Evolutionary conservation across 805 yeast genomes (phyloP), one percentile per base, ranked within the genome.

Genomic region (Candida xyloterini): DNA sequence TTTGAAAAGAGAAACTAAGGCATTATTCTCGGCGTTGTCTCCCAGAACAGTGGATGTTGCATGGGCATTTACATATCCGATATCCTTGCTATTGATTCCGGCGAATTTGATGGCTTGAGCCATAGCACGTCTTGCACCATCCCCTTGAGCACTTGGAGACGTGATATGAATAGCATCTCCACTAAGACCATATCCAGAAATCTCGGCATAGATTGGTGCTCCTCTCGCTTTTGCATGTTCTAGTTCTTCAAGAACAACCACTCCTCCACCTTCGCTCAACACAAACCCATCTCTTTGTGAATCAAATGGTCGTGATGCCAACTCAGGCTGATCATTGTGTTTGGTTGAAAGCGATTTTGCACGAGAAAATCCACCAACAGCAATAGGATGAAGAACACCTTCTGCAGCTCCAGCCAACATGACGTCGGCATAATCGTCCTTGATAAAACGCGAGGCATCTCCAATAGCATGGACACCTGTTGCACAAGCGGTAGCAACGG

Each of bases 371-470:
- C 97, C 98, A 0, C 93, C 84, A 4, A 93, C 65, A 0, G 96
- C 81, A 26, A 90, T 55, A 1, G 97, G 98, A 56, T 88, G 95
- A 7, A 89, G 68, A 10, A 88, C 75, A 3, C 91, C 80, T 54
- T 93, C 99, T 3, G 95, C 68, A 1, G 96, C 95, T n/a, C 99
- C 99, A 7, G 95, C 93, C 8, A 93, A 71, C 79, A 90, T 85
- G 4, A 83, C 86, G 50, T 89, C 82, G 9, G 91, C 87, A 64
- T 84, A 83, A 4, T 86, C 95, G 40, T 80, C 79, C 44, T 72
- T 66, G 43, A 93, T 86, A 52, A 90, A 81, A 53, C 90, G 76
- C 50, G 71, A 76, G 0, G 96, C 97, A 57, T 93, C 99, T 3
- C 98, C 98, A 33, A 93, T 81, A 0, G 96, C 76, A 56, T 93